Evolutionary conservation across 1,284 basidiomycete genomes (phyloP).

Genomic region (Puccinia brachypodii): DNA sequence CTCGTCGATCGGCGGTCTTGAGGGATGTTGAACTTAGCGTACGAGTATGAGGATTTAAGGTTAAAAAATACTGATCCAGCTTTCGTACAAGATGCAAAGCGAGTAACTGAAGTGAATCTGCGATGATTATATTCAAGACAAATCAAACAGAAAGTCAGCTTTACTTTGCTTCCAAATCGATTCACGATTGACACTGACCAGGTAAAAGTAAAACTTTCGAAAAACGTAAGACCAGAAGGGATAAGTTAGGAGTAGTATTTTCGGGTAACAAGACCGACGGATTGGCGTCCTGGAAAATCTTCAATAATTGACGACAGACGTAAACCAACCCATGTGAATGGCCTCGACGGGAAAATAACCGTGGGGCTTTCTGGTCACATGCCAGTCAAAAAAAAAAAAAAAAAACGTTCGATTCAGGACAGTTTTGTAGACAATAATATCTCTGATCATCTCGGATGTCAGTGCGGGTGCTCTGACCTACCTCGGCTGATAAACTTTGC

Average conservation of each 20-base stretch:
- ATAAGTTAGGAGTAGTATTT: conserved; percentile 1
- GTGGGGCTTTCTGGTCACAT: conserved; percentile 33
- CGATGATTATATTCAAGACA: neutral
- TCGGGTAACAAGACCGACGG: neutral
- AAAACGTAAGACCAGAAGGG: conserved; percentile 24
- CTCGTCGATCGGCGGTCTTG: neutral
- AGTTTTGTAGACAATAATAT: neutral
- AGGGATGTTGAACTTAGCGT: neutral
- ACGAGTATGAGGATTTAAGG: neutral
- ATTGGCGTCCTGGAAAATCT: conserved; percentile 16
- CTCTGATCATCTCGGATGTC: neutral
- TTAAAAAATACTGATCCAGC: conserved; percentile 4
- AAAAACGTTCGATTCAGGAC: neutral
- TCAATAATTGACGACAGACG: conserved; percentile 16
- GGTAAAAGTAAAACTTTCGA: conserved; percentile 34
- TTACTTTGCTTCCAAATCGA: too few species aligned
- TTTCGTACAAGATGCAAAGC: neutral
- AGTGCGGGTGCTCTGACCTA: neutral
- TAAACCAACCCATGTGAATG: conserved; percentile 18
- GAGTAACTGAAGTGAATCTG: conserved; percentile 1
- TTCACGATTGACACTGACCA: neutral
- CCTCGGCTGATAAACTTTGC: conserved; percentile 14
- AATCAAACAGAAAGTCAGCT: neutral
- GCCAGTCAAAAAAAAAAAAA: neutral
- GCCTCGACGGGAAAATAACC: neutral